Conservation (phyloP, 2,329 filamentous ascomycete species). For the Trichoderma oligosporum region DNA sequence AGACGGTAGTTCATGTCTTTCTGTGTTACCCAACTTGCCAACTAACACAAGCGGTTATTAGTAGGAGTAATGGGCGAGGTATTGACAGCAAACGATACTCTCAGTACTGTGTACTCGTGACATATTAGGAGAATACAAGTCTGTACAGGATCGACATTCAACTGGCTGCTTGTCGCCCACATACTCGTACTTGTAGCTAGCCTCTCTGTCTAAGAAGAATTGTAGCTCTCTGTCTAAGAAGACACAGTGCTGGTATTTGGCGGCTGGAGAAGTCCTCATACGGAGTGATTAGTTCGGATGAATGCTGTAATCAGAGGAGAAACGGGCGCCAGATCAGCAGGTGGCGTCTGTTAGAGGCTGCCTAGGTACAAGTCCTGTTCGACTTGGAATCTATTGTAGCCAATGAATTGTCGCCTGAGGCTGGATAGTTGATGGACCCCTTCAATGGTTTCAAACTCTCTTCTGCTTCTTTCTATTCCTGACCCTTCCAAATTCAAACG, state of each 20-base stretch:
- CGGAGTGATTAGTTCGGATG: not conserved
- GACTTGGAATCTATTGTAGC: not conserved
- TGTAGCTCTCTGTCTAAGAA: not conserved
- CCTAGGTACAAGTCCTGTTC: too few relatives aligned
- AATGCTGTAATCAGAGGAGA: not conserved
- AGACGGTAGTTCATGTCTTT: too few relatives aligned
- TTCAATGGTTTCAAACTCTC: not conserved
- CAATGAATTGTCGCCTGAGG: not conserved
- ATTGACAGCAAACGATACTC: too few relatives aligned
- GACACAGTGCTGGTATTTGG: not conserved
- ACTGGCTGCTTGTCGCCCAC: too few relatives aligned
- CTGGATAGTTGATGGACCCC: not conserved
- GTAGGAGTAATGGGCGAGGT: too few relatives aligned
- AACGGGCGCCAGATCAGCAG: conserved; percentile 10
- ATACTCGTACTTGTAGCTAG: not conserved
- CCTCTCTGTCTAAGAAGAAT: not conserved
- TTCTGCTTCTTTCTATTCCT: not conserved
- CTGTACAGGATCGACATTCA: too few relatives aligned
- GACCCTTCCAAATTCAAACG: not conserved
- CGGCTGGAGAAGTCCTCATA: not conserved
- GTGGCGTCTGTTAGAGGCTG: not conserved
- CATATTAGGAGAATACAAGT: too few relatives aligned
- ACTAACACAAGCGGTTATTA: too few relatives aligned
- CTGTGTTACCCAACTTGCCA: too few relatives aligned
- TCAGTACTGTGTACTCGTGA: too few relatives aligned